Evolutionary conservation across 768 basidiomycete genomes (phyloP).

Genomic region (Russula earlei): DNA sequence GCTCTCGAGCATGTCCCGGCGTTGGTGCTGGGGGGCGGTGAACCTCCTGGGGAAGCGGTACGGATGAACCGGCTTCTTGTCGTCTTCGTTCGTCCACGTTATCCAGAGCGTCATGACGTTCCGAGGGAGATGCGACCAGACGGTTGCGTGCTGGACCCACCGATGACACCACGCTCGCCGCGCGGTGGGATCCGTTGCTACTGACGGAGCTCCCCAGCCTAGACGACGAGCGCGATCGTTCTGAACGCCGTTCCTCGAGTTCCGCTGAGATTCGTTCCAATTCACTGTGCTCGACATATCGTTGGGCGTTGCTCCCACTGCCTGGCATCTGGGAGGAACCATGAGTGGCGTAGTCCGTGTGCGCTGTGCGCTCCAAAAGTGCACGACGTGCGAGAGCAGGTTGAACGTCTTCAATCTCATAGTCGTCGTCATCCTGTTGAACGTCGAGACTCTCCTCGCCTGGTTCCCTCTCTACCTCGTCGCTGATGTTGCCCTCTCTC

Average conservation of each 20-base stretch:
- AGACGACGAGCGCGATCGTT: constrained; percentile 28
- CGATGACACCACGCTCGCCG: constrained; percentile 16
- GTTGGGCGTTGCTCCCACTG: constrained; percentile 22
- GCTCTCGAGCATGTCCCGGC: constrained; percentile 5
- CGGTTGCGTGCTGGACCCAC: background rate
- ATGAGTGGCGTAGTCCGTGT: constrained; percentile 45
- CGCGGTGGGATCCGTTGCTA: constrained; percentile 14
- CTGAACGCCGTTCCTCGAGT: constrained; percentile 54
- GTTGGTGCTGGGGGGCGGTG: constrained; percentile 12
- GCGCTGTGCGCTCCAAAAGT: constrained; percentile 37
- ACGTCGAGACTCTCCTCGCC: constrained; percentile 21
- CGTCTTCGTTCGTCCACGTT: background rate
- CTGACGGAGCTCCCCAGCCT: constrained; percentile 12
- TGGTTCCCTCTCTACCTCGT: constrained; percentile 20
- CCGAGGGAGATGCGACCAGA: background rate
- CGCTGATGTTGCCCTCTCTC: background rate
- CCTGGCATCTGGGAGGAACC: constrained; percentile 31
- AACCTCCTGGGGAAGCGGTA: background rate
- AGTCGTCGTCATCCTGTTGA: constrained; percentile 21
- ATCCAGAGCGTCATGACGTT: background rate
- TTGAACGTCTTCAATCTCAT: constrained; percentile 8
- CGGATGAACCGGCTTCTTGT: background rate
- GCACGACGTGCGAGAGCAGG: constrained; percentile 13
- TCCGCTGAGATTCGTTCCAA: constrained; percentile 56
- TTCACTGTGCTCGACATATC: constrained; percentile 49